Conservation (phyloP, 2,329 filamentous ascomycete genomes). For the Scolecobasidium constrictum region DNA sequence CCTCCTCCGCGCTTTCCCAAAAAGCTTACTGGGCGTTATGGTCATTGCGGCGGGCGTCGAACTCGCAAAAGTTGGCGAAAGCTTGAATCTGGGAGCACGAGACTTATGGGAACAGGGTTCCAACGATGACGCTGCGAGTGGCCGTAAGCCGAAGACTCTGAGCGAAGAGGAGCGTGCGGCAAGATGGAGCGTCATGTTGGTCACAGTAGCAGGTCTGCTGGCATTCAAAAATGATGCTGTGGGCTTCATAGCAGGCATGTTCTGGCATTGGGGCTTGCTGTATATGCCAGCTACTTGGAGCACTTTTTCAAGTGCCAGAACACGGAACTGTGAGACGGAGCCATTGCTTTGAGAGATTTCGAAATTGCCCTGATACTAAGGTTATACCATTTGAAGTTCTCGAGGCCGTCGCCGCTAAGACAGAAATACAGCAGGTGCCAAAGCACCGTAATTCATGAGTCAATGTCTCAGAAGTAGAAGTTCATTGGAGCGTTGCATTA, state of each 20-base stretch:
- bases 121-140: slow-evolving; percentile 16
- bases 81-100: slow-evolving; percentile 63
- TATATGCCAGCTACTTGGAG: too few species aligned
- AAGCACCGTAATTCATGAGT: too few species aligned
- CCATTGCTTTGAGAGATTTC: too few species aligned
- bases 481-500: too few species aligned
- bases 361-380: too few species aligned
- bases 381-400: too few species aligned
- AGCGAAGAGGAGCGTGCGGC: slow-evolving; percentile 54
- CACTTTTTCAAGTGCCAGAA: too few species aligned
- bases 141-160: slow-evolving; percentile 27
- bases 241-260: slow-evolving; percentile 71
- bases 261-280: slow-evolving; percentile 65
- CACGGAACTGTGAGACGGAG: too few species aligned
- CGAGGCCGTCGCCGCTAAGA: too few species aligned
- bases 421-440: too few species aligned
- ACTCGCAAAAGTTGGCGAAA: slow-evolving; percentile 73
- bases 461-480: too few species aligned
- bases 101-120: slow-evolving; percentile 34
- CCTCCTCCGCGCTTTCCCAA: slow-evolving; percentile 63
- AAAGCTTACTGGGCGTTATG: slow-evolving; percentile 70
- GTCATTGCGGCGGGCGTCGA: slow-evolving; percentile 84
- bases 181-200: slow-evolving; percentile 82
- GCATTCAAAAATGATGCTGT: slow-evolving; percentile 86
- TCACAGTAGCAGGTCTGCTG: slow-evolving; percentile 70